Conservation (phyloP, 257 asterid species). For the Eucommia ulmoides region DNA sequence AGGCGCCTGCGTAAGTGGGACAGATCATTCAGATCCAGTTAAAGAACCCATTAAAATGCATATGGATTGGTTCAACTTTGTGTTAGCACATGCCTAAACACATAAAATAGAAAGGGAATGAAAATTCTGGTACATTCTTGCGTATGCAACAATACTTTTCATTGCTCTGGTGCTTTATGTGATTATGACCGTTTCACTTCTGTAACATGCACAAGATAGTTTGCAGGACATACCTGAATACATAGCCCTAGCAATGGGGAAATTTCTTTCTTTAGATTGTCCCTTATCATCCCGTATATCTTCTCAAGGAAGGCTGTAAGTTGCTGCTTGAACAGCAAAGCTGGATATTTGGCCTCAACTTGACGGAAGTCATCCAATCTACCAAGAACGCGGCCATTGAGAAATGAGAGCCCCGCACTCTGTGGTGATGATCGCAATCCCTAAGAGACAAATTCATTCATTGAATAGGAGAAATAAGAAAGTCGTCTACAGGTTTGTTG, state of each 20-base stretch:
- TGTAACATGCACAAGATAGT: slow-evolving; percentile 6
- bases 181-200: no score
- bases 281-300: slow-evolving; percentile 94
- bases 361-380: slow-evolving; percentile 90
- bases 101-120: no score
- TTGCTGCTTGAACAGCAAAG: slow-evolving; percentile 96
- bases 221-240: slow-evolving; percentile 58
- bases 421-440: slow-evolving; percentile 91
- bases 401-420: slow-evolving; percentile 81
- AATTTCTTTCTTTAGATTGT: slow-evolving; percentile 89
- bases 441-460: slow-evolving; percentile 26
- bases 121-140: no score
- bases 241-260: slow-evolving; percentile 94
- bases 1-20: slow-evolving; percentile 60
- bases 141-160: no score
- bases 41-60: no score
- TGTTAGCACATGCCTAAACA: no score
- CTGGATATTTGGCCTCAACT: slow-evolving; percentile 98
- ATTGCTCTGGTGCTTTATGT: no score
- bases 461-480: slow-evolving; percentile 10
- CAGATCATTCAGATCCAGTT: slow-evolving; percentile 2
- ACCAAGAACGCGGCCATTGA: slow-evolving; percentile 75
- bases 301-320: slow-evolving; percentile 99
- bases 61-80: no score
- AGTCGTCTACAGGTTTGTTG: slow-evolving; percentile 7